Conservation (phyloP, 1,284 basidiomycete species). For the Boletus mariae region DNA sequence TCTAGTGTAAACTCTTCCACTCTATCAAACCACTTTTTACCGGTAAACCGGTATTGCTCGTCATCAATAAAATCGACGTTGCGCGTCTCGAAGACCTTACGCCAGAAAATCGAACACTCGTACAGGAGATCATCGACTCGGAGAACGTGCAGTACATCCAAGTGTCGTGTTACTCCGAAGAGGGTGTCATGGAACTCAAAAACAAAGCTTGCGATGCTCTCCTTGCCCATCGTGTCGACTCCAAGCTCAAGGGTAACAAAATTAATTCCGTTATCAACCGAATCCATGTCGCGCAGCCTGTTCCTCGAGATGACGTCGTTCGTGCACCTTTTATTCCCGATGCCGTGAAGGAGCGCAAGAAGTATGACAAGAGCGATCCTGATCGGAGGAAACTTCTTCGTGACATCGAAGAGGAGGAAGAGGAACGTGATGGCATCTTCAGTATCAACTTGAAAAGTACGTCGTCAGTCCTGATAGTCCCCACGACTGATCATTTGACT, state of each 20-base stretch:
- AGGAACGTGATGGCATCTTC: constrained; percentile 84
- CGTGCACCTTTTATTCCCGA: constrained; percentile 87
- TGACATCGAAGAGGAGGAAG: constrained; percentile 77
- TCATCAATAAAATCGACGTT: constrained; percentile 96
- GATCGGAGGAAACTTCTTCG: constrained; percentile 65
- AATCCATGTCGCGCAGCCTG: constrained; percentile 90
- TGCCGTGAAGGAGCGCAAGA: constrained; percentile 68
- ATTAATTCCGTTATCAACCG: constrained; percentile 90
- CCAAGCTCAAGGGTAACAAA: constrained; percentile 90
- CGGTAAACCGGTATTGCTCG: constrained; percentile 87
- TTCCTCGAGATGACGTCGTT: constrained; percentile 81
- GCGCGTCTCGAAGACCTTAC: constrained; percentile 79
- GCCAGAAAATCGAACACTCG: constrained; percentile 69
- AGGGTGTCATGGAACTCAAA: constrained; percentile 93
- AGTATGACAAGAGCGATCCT: constrained; percentile 85
- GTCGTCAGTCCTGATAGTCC: constrained; percentile 16
- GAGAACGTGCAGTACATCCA: constrained; percentile 75
- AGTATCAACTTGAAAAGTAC: constrained; percentile 86
- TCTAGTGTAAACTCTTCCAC: constrained; percentile 92
- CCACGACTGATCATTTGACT: neutral
- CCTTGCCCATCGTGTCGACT: constrained; percentile 88
- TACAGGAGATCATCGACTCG: constrained; percentile 80
- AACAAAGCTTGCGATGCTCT: constrained; percentile 90
- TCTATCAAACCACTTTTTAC: constrained; percentile 95
- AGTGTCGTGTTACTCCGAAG: constrained; percentile 90